These are phyloP conservation scores for Drechslerella dactyloides DNA, from an alignment of 2,329 filamentous ascomycete species.

Conservation along the genomic window DNA sequence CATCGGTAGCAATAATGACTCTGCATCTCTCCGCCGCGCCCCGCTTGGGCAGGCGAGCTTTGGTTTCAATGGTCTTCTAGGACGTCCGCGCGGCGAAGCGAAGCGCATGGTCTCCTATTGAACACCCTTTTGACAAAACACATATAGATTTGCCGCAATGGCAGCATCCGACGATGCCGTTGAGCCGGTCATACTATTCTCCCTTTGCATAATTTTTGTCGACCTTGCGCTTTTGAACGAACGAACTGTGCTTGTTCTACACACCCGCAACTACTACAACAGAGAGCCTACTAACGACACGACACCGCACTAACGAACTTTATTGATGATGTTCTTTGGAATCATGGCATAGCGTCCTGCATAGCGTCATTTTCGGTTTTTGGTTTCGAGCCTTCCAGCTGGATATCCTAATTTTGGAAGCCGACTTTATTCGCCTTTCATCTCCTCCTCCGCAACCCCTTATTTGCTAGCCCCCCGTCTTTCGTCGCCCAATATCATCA, in stretches of 20 bases:
- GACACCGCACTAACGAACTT: constrained; percentile 28
- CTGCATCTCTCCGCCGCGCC: constrained; percentile 25
- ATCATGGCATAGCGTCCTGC: constrained; percentile 47
- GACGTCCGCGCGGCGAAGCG: constrained; percentile 28
- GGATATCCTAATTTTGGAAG: constrained; percentile 43
- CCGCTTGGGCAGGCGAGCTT: constrained; percentile 36
- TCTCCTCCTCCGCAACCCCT: not conserved
- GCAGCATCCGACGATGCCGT: not conserved
- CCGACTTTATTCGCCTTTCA: not conserved
- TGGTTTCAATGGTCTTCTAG: constrained; percentile 32
- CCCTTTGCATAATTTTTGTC: not conserved
- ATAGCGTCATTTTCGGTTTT: constrained; percentile 48
- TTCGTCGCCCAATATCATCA: constrained; percentile 24
- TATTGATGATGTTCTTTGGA: constrained; percentile 42
- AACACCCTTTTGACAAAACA: not conserved
- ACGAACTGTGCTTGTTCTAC: not conserved
- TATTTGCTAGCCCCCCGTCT: not conserved
- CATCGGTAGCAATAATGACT: constrained; percentile 27
- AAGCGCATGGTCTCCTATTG: constrained; percentile 45
- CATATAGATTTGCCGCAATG: not conserved
- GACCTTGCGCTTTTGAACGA: constrained; percentile 2
- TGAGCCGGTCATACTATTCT: not conserved
- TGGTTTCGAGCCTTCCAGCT: constrained; percentile 17
- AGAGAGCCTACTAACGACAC: constrained; percentile 6
- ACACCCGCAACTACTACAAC: not conserved